Conservation (phyloP, 768 basidiomycete species). For the Naganishia kalamii region DNA sequence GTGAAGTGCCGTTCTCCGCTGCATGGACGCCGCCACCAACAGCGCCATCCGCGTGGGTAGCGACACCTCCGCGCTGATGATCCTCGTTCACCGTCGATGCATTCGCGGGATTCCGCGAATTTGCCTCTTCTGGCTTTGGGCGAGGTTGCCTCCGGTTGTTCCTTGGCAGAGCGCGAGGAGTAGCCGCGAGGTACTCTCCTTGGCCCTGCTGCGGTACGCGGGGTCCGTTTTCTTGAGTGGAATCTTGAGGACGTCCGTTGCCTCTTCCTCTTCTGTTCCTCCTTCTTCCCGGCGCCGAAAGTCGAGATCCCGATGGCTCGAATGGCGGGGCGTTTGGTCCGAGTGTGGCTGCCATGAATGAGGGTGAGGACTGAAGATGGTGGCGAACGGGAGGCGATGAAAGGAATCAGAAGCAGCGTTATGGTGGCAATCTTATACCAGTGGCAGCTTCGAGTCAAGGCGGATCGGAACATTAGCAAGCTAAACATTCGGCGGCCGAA, state of each 20-base stretch:
- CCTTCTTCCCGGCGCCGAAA: neutral
- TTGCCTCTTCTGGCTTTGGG: neutral
- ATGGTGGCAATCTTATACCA: too few relatives aligned
- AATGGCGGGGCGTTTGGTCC: too few relatives aligned
- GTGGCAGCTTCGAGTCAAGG: too few relatives aligned
- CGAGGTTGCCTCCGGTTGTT: too few relatives aligned
- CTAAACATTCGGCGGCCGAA: too few relatives aligned
- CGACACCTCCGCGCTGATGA: neutral
- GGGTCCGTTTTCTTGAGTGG: neutral
- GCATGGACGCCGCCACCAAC: neutral
- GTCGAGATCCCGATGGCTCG: neutral
- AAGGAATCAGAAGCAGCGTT: too few relatives aligned
- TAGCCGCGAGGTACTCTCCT: neutral
- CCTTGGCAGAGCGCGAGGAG: too few relatives aligned
- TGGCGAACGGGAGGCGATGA: too few relatives aligned
- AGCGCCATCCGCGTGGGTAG: neutral
- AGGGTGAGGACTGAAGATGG: neutral
- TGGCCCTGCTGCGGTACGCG: constrained; percentile 1
- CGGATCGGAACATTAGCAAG: too few relatives aligned
- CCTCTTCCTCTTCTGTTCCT: neutral
- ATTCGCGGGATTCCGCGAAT: neutral
- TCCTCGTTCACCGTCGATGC: neutral
- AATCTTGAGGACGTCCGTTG: neutral
- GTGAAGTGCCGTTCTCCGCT: neutral
- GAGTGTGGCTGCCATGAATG: neutral